Percentiles rank a stretch among this genome's conserved stretches.
Conservation (phyloP, 371 early-diverging fungal genomes). For the Syncephalis plumigaleata region DNA sequence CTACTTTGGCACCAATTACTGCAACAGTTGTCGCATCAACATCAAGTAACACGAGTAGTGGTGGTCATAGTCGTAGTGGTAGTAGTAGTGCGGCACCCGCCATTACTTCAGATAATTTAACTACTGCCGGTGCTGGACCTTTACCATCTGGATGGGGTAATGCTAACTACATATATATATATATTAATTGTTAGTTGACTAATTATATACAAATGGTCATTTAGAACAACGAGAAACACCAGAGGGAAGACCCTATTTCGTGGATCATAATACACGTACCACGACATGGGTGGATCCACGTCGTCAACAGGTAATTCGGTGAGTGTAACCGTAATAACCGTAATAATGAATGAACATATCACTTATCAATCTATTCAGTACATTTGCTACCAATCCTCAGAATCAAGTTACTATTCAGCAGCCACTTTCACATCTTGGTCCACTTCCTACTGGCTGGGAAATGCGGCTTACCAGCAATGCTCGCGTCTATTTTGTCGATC, state of each 20-base stretch:
- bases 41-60: conserved; percentile 10
- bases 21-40: no score
- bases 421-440: conserved; percentile 59
- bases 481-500: conserved; percentile 85
- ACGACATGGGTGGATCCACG: conserved; percentile 94
- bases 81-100: conserved; percentile 8
- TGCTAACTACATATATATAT: not conserved
- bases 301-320: conserved; percentile 35
- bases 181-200: not conserved
- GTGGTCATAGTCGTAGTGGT: conserved; percentile 6
- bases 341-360: conserved; percentile 9
- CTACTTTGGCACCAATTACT: no score
- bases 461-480: conserved; percentile 91
- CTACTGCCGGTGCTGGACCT: conserved; percentile 61
- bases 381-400: conserved; percentile 27
- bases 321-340: conserved; percentile 12
- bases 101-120: conserved; percentile 20
- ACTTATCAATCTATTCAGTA: no score
- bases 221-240: conserved; percentile 62
- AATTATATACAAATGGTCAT: no score
- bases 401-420: conserved; percentile 47
- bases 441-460: conserved; percentile 91
- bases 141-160: conserved; percentile 87
- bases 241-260: conserved; percentile 89
- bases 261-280: conserved; percentile 91